Percentiles rank a stretch among this genome's conserved stretches.
These are phyloP conservation scores for Talaromyces adpressus DNA, from an alignment of 495 filamentous ascomycete genomes.

Conservation along the genomic window DNA sequence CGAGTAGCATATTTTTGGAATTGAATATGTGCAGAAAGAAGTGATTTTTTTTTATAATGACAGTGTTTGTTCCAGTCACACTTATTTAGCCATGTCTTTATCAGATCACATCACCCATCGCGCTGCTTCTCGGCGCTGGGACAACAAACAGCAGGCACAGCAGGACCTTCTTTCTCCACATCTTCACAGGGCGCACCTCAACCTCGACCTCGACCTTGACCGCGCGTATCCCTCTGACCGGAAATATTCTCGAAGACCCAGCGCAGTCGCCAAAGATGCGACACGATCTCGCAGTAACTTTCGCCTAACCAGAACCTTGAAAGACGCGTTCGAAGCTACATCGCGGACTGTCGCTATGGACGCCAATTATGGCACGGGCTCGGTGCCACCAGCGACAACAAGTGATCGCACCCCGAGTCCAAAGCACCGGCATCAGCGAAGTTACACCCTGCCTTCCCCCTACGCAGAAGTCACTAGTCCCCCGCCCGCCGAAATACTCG, in stretches of 20 bases:
- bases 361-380: background rate
- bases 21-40: background rate
- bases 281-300: constrained; percentile 23
- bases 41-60: background rate
- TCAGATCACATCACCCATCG: constrained; percentile 18
- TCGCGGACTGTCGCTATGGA: constrained; percentile 14
- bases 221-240: constrained; percentile 15
- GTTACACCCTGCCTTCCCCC: constrained; percentile 7
- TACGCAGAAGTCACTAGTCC: constrained; percentile 23
- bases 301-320: constrained; percentile 29
- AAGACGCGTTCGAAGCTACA: constrained; percentile 27
- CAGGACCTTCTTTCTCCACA: constrained; percentile 8
- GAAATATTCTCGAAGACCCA: constrained; percentile 23
- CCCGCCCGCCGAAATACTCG: constrained; percentile 34
- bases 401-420: constrained; percentile 3
- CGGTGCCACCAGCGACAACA: background rate
- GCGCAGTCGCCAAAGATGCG: constrained; percentile 22
- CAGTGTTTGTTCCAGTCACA: background rate
- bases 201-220: constrained; percentile 16
- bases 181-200: constrained; percentile 25
- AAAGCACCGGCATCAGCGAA: background rate
- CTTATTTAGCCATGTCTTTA: constrained; percentile 13
- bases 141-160: constrained; percentile 17
- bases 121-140: constrained; percentile 22
- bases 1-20: background rate